phyloP scores from a whole-genome alignment of 768 basidiomycete genomes.

The Filobasidium wieringae region DNA sequence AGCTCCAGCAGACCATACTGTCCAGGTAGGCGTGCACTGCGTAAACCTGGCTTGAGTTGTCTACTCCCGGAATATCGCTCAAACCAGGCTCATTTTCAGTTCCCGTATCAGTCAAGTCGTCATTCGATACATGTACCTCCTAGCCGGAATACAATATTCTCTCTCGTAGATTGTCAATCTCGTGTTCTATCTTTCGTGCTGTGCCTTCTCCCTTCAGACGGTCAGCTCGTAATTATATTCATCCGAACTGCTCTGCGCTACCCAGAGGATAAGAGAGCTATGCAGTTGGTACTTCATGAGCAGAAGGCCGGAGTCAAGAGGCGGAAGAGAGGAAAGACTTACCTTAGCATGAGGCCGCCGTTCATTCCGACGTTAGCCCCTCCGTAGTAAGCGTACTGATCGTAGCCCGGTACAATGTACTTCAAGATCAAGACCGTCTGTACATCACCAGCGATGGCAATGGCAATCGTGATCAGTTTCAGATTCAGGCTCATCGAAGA shows the following conservation, averaged over 20 bases:
- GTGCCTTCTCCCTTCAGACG: too few relatives aligned
- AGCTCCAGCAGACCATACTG: too few relatives aligned
- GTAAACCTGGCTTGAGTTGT: too few relatives aligned
- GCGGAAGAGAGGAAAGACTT: slow-evolving; percentile 6
- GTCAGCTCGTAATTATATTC: slow-evolving; percentile 93
- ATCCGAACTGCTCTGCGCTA: slow-evolving; percentile 67
- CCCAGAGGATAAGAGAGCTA: slow-evolving; percentile 79
- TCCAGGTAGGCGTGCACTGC: too few relatives aligned
- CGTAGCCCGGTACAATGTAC: slow-evolving; percentile 65
- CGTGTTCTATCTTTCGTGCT: too few relatives aligned
- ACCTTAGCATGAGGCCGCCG: slow-evolving; percentile 47
- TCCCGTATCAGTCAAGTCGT: too few relatives aligned
- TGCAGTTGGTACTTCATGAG: slow-evolving; percentile 20
- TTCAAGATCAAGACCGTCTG: slow-evolving; percentile 84
- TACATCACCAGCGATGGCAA: too few relatives aligned
- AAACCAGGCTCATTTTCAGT: too few relatives aligned
- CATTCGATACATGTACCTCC: too few relatives aligned
- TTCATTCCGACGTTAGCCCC: slow-evolving; percentile 94
- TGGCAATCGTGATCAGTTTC: not conserved
- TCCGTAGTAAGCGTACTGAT: slow-evolving; percentile 73
- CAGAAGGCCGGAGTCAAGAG: slow-evolving; percentile 45
- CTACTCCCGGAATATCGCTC: too few relatives aligned
- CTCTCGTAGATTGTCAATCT: too few relatives aligned
- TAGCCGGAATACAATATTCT: too few relatives aligned
- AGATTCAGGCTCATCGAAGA: not conserved